Conservation (phyloP, 2,329 filamentous ascomycete species). For the Colletotrichum caudatum region DNA sequence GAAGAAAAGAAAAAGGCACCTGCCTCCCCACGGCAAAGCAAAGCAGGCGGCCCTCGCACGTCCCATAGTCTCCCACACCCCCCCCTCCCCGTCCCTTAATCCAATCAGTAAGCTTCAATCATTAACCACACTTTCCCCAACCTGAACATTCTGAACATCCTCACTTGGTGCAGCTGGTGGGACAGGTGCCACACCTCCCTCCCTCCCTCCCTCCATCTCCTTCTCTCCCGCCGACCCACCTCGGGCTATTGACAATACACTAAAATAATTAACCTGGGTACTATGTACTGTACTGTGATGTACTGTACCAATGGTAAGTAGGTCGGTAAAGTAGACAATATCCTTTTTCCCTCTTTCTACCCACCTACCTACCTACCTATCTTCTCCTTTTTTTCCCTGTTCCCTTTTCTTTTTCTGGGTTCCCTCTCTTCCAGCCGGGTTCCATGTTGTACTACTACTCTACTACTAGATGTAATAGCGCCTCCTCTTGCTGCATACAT, state of each 20-base stretch:
- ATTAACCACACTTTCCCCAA: slow-evolving; percentile 28
- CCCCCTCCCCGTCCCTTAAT: background rate
- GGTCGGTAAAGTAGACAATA: background rate
- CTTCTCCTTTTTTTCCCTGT: slow-evolving; percentile 6
- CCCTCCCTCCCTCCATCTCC: slow-evolving; percentile 25
- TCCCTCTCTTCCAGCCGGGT: background rate
- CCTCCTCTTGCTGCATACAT: background rate
- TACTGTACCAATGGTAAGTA: too few species aligned
- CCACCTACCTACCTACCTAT: background rate
- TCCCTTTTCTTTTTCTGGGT: slow-evolving; percentile 4
- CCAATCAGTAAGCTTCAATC: slow-evolving; percentile 41
- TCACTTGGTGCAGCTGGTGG: slow-evolving; percentile 25
- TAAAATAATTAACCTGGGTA: too few species aligned
- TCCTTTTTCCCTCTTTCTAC: background rate
- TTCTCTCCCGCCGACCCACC: slow-evolving; percentile 35
- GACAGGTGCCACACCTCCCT: slow-evolving; percentile 36
- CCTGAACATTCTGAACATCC: slow-evolving; percentile 36
- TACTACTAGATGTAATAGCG: background rate
- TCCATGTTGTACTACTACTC: too few species aligned
- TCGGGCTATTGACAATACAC: slow-evolving; percentile 19
- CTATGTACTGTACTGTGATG: too few species aligned
- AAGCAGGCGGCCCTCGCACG: slow-evolving; percentile 16
- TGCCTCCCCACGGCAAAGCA: background rate
- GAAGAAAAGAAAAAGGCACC: background rate
- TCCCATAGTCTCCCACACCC: slow-evolving; percentile 2